phyloP scores from a whole-genome alignment of 2,329 filamentous ascomycete species.

The Dactylellina sp. region DNA sequence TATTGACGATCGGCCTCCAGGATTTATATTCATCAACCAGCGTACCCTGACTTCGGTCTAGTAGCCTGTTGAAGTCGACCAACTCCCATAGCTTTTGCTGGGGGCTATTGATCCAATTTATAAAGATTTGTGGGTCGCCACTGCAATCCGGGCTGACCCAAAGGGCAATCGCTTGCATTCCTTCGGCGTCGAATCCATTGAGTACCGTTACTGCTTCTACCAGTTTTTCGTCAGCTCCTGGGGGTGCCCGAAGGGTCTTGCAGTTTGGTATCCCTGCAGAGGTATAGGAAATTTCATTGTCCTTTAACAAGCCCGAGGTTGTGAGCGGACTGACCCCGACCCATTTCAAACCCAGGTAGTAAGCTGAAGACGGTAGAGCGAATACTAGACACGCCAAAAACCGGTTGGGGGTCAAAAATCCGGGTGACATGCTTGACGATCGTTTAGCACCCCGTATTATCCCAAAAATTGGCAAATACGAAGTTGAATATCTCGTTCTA shows the following conservation, averaged over 20 bases:
- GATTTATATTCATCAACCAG: slow-evolving; percentile 11
- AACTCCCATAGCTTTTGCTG: slow-evolving; percentile 16
- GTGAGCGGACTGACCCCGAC: not conserved
- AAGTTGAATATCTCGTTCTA: too few relatives aligned
- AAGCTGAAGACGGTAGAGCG: not conserved
- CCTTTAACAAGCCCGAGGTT: not conserved
- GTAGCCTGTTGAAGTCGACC: slow-evolving; percentile 23
- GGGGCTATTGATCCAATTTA: slow-evolving; percentile 10
- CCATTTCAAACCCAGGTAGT: slow-evolving; percentile 19
- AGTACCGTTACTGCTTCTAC: slow-evolving; percentile 18
- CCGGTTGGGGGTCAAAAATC: not conserved
- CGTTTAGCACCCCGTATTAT: too few relatives aligned
- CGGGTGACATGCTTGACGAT: not conserved
- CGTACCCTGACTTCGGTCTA: not conserved
- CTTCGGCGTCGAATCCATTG: slow-evolving; percentile 13
- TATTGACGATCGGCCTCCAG: slow-evolving; percentile 18
- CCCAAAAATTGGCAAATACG: too few relatives aligned
- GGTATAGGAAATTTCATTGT: not conserved
- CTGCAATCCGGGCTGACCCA: slow-evolving; percentile 11
- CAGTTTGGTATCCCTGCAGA: not conserved
- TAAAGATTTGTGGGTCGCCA: slow-evolving; percentile 22
- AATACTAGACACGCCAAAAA: not conserved
- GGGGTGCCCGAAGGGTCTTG: not conserved
- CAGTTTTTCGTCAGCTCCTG: not conserved
- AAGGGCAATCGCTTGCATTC: slow-evolving; percentile 11